A percentile compares a stretch with the other conserved stretches of the same genome.
Conservation (phyloP, 495 filamentous ascomycete species). For the Hyaloscypha hepaticicola region DNA sequence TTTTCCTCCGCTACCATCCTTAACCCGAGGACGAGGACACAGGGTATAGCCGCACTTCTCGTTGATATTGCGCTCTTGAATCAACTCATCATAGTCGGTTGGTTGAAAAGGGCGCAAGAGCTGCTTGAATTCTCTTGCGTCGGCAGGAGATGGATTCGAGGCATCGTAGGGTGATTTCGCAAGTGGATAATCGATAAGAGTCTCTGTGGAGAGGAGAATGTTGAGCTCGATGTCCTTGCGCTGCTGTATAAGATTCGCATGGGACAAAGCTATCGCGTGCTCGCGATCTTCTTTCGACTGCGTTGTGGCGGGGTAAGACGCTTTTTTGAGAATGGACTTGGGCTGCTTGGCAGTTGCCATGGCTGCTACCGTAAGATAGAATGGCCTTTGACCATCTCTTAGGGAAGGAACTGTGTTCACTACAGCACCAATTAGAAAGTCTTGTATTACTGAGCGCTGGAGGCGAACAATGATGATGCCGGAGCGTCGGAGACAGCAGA, state of each 20-base stretch:
- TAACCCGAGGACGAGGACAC: slow-evolving; percentile 59
- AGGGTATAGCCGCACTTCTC: slow-evolving; percentile 78
- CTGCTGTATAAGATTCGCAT: slow-evolving; percentile 75
- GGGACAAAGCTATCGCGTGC: slow-evolving; percentile 63
- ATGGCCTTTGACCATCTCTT: background rate
- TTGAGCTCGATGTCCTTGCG: slow-evolving; percentile 69
- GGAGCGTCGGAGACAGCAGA: slow-evolving; percentile 5
- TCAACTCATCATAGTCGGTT: slow-evolving; percentile 78
- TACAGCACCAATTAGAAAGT: background rate
- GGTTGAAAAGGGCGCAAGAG: slow-evolving; percentile 73
- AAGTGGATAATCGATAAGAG: slow-evolving; percentile 60
- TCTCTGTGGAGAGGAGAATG: slow-evolving; percentile 68
- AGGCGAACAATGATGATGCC: background rate
- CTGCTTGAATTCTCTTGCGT: slow-evolving; percentile 55
- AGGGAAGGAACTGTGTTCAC: background rate
- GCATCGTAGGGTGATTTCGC: slow-evolving; percentile 51
- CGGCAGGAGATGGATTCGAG: slow-evolving; percentile 53
- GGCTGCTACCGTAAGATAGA: slow-evolving; percentile 8
- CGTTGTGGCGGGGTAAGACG: slow-evolving; percentile 27
- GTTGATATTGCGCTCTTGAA: slow-evolving; percentile 82
- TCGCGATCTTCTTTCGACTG: slow-evolving; percentile 41
- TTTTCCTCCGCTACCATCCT: slow-evolving; percentile 42
- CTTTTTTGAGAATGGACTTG: slow-evolving; percentile 37
- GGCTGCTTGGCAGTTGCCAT: slow-evolving; percentile 28
- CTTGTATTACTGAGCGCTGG: background rate